These are phyloP conservation scores for Cryptococcus sp. DNA, from an alignment of 1,284 basidiomycete genomes.

Conservation along the genomic window DNA sequence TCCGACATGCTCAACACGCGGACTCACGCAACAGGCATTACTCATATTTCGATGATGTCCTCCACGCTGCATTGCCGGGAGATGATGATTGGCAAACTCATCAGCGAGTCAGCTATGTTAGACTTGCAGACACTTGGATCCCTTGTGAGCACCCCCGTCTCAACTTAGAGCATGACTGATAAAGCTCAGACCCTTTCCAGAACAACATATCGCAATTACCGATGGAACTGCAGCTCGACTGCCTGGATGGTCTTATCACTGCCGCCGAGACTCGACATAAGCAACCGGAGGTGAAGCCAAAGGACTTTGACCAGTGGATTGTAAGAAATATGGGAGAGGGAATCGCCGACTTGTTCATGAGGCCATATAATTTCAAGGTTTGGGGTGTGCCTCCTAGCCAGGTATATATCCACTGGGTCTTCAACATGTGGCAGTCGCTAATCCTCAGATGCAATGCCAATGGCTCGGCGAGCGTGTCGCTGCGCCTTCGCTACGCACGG, in stretches of 20 bases:
- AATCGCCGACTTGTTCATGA: slow-evolving; percentile 54
- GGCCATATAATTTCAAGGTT: slow-evolving; percentile 56
- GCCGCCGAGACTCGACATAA: slow-evolving; percentile 26
- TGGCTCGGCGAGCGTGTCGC: slow-evolving; percentile 57
- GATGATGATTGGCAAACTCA: slow-evolving; percentile 53
- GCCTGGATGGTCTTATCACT: slow-evolving; percentile 54
- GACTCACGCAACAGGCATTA: slow-evolving; percentile 45
- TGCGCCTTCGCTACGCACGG: slow-evolving; percentile 52
- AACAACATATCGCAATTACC: slow-evolving; percentile 55
- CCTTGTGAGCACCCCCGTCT: slow-evolving; percentile 40
- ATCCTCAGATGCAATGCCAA: slow-evolving; percentile 53
- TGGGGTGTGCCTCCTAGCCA: slow-evolving; percentile 54
- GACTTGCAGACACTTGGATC: slow-evolving; percentile 52
- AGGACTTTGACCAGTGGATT: slow-evolving; percentile 50
- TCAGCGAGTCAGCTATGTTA: slow-evolving; percentile 55
- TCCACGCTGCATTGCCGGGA: slow-evolving; percentile 52
- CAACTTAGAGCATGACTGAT: neutral
- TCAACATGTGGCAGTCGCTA: neutral
- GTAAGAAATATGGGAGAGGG: slow-evolving; percentile 53
- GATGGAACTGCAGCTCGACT: slow-evolving; percentile 51
- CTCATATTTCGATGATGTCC: slow-evolving; percentile 53
- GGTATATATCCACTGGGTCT: too few species aligned
- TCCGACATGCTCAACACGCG: neutral
- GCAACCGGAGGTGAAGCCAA: slow-evolving; percentile 24
- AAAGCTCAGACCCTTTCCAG: slow-evolving; percentile 37